A percentile compares a stretch with the other conserved stretches of the same genome.
Conservation (phyloP, 352 stramenopile genomes). For the Pythium dissotocum region DNA sequence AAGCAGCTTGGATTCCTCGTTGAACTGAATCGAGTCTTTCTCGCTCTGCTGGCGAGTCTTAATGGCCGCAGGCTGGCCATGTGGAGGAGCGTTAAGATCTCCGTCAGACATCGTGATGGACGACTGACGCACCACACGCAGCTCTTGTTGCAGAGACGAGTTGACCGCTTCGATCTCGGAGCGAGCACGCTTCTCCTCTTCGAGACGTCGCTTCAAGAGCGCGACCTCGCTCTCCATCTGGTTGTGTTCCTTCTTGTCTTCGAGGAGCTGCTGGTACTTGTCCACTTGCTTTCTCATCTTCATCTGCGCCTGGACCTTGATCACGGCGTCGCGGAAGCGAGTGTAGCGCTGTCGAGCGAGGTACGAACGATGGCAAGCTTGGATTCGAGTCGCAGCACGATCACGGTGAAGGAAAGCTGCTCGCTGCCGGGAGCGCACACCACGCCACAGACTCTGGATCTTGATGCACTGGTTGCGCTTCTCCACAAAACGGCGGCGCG, state of each 20-base stretch:
- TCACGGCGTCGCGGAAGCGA: conserved; percentile 62
- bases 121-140: conserved; percentile 60
- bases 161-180: conserved; percentile 76
- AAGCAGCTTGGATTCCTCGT: conserved; percentile 64
- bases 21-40: conserved; percentile 29
- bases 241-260: conserved; percentile 64
- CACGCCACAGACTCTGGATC: conserved; percentile 78
- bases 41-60: conserved; percentile 37
- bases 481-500: conserved; percentile 43
- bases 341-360: conserved; percentile 48
- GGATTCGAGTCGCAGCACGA: conserved; percentile 60
- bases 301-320: conserved; percentile 63
- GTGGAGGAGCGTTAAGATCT: conserved; percentile 35
- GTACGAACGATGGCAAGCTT: conserved; percentile 55
- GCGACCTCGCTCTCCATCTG: conserved; percentile 80
- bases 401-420: conserved; percentile 57
- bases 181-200: conserved; percentile 75
- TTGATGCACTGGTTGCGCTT: conserved; percentile 45
- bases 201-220: conserved; percentile 67
- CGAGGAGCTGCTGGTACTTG: conserved; percentile 66
- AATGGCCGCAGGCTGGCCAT: conserved; percentile 10
- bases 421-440: conserved; percentile 57
- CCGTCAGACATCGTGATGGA: conserved; percentile 48
- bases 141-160: conserved; percentile 67
- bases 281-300: conserved; percentile 82